Evolutionary conservation across 305 asterid genomes (phyloP).

Genomic region (Rubia occidens): DNA sequence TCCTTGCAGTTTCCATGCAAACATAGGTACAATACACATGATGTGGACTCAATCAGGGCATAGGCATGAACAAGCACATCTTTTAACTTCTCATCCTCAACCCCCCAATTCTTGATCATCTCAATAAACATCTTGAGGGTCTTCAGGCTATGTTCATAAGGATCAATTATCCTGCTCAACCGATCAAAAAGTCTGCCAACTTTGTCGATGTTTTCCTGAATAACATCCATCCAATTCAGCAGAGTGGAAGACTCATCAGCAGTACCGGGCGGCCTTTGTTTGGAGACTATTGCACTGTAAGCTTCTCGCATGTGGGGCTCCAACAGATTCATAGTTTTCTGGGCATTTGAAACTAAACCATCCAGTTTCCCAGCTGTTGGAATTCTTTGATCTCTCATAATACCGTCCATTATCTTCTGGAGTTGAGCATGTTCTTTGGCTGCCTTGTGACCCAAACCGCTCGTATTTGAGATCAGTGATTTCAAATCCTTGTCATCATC

Average conservation of each 20-base stretch:
- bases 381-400: neutral
- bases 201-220: neutral
- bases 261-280: neutral
- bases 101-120: neutral
- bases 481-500: constrained; percentile 4
- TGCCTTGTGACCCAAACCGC: neutral
- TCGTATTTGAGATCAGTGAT: neutral
- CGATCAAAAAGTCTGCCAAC: neutral
- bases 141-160: neutral
- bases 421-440: neutral
- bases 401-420: neutral
- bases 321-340: neutral
- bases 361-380: neutral
- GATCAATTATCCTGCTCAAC: neutral
- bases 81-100: neutral
- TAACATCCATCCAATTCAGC: neutral
- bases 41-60: neutral
- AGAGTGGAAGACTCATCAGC: neutral
- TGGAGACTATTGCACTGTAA: neutral
- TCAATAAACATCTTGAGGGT: neutral
- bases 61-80: neutral
- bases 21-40: neutral
- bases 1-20: neutral
- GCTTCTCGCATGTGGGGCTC: neutral
- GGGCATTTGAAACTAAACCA: neutral